These are phyloP conservation scores for Rhamnella rubrinervis DNA, from an alignment of 331 rosid species.

Conservation along the genomic window DNA sequence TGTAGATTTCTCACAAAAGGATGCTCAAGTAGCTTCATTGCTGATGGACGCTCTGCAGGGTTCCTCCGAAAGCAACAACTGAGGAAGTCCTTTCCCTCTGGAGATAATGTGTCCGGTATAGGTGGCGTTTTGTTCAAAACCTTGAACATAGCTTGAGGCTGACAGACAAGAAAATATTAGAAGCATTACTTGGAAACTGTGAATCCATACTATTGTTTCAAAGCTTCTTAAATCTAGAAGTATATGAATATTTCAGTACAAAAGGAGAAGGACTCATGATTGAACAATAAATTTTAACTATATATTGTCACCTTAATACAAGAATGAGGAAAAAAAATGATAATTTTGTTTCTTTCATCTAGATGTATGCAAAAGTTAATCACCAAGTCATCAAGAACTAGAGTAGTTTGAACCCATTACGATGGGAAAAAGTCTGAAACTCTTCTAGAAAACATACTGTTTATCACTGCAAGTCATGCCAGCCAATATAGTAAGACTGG, in stretches of 20 bases:
- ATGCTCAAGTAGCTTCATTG: conserved; percentile 70
- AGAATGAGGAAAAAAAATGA: too few species aligned
- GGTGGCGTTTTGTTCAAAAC: conserved; percentile 70
- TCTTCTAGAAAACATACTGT: not conserved
- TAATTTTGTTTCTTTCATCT: too few species aligned
- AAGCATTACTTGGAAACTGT: not conserved
- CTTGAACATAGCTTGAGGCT: conserved; percentile 99
- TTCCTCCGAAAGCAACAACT: conserved; percentile 75
- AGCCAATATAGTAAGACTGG: not conserved
- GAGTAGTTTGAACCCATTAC: too few species aligned
- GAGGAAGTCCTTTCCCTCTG: conserved; percentile 86
- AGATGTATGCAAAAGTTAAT: too few species aligned
- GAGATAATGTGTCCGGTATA: conserved; percentile 70
- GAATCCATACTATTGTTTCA: not conserved
- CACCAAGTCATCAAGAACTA: too few species aligned
- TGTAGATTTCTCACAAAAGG: conserved; percentile 62
- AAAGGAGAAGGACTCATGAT: too few species aligned
- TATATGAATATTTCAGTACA: too few species aligned
- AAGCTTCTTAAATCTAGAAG: not conserved
- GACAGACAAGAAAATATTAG: conserved; percentile 25
- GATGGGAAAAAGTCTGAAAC: not conserved
- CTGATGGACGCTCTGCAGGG: conserved; percentile 82
- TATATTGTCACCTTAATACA: too few species aligned
- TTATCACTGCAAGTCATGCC: not conserved
- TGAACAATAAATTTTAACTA: too few species aligned